Base-by-base conservation (phyloP, 352 stramenopile genomes). In the Globisporangium alternatum region DNA sequence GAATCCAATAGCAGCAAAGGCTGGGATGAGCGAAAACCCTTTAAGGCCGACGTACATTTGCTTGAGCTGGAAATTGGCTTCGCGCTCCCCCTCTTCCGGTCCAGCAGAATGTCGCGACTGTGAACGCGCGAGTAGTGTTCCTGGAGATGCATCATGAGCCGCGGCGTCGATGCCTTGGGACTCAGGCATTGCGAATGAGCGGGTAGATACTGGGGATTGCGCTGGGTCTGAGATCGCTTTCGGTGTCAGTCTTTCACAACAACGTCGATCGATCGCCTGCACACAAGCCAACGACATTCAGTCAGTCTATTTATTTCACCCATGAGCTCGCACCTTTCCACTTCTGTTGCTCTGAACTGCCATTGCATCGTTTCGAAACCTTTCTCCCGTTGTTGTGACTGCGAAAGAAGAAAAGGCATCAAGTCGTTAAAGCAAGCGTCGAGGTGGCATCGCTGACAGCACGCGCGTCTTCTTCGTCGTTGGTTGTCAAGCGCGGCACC, bases 11-110 rank as follows among this genome's bases (percentile, higher is more conserved):
- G 22, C 10, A 13, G 12, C 44, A 21, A 30, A 15, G 22, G 28
- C n/a, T 8, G 33, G 17, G 17, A 64, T 31, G 22, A 49, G 15
- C n/a, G 35, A 52, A 28, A 41, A 69, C 15, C 25, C 19, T 47
- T 28, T 30, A 8, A 43, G 17, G 4, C 5, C 7, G 19, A 17
- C 51, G 43, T 63, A 81, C 74, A 67, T 72, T 15, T 74, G 72
- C 6, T 78, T 78, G 37, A 85, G 60, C 49, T 81, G 72, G 28
- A 76, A 60, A 44, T 47, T 81, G 15, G 44, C 39, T 57, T 80
- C 74, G 48, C 75, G 74, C 17, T 80, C 71, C 13, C 30, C 19
- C 0, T 77, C 74, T 7, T 78, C 65, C 6, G 33, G 21, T 6
- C 37, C 37, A n/a, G 15, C 19, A 4, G 35, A 8, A n/a, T 52